Base-by-base conservation (phyloP, 2,329 filamentous ascomycete species). In the Ascomycota sp. region DNA sequence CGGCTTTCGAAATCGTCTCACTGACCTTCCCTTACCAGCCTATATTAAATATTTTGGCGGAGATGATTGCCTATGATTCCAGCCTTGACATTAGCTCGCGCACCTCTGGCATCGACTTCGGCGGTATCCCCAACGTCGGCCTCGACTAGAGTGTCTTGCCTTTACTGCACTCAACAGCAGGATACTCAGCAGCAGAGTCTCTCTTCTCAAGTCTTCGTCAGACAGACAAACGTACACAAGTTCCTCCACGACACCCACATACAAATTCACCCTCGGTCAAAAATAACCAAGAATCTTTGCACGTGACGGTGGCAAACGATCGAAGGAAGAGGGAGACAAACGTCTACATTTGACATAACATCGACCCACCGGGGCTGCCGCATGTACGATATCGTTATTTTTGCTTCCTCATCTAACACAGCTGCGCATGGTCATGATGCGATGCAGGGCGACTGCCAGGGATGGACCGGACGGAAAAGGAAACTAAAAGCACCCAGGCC, bases 1-100 rank as follows among this genome's bases (percentile, higher is more conserved):
- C 20, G 7, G 12, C 20, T 10, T 29, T 22, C 4, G 10, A 7
- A 10, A 6, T 5, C 10, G 8, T 13, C 8, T 29, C 9, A 20
- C 29, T 28, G 27, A 30, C 31, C 8, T 8, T 25, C 20, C 30
- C 11, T 28, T 13, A 25, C 23, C 39, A 89, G 78, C 74, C 85
- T 37, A 80, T 95, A 44, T 74, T 98, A 43, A 86, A 98, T 54
- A 75, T 95, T 44, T 73, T 98, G 38, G 89, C 89, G 40, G 82
- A 94, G 60, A 94, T 98, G 82, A 93, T 98, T 47, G 86, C 85
- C 39, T 72, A 85, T 53, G 89, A 95, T 58, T 69, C 76, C 38
- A 71, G 61, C 38, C 59, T 82, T 41, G 68, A 75, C 41, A 63
- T 80, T 37, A 68, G 56, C 33, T 39, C 52, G 30, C 48, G 45